Base-by-base conservation (phyloP, 75 land plant species). In the Cupressus sempervirens region DNA sequence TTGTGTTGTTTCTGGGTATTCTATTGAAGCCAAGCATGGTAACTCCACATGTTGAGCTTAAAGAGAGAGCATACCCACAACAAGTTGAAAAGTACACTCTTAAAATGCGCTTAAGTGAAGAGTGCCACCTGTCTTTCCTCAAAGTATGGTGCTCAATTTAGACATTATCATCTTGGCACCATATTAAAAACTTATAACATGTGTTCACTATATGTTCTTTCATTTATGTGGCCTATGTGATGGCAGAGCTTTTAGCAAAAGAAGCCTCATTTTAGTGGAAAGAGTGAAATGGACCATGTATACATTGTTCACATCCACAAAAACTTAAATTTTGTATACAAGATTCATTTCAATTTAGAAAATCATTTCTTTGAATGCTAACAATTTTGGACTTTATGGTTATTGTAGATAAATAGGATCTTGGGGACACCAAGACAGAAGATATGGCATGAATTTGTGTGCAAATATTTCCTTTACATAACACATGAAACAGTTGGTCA, bases 91-190 rank as follows among this genome's bases (percentile, higher is more conserved):
- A 91, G 38, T 92, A 91, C 86, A 95, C 97, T 14, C 89, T 95
- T 23, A 92, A 84, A 53, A 87, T 95, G n/a, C n/a, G 93, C 88
- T 95, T 38, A 89, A 86, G 58, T 86, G 93, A 67, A 91, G 93
- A 83, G 94, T 95, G 16, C 97, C 97, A 23, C 97, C 97, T 38
- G 89, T 97, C 50, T 97, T 96, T 80, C 98, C 98, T 67, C 97
- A 97, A 75, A 95, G 95, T 87, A 96, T 96, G 98, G 98, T 92
- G 88, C 12, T 86, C 67, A 72, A 52, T 15, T 82, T 53, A 50
- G 8, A 20, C 15, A 3, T 53, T 54, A 1, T 58, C 65, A 20
- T 23, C 23, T 58, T 58, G 65, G 11, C 30, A 10, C 16, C 35
- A 82, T 82, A 62, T 82, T 82, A 15, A 52, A 43, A 26, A 3